These are phyloP conservation scores for Neurospora sp. DNA, from an alignment of 495 filamentous ascomycete genomes.

Conservation along the genomic window DNA sequence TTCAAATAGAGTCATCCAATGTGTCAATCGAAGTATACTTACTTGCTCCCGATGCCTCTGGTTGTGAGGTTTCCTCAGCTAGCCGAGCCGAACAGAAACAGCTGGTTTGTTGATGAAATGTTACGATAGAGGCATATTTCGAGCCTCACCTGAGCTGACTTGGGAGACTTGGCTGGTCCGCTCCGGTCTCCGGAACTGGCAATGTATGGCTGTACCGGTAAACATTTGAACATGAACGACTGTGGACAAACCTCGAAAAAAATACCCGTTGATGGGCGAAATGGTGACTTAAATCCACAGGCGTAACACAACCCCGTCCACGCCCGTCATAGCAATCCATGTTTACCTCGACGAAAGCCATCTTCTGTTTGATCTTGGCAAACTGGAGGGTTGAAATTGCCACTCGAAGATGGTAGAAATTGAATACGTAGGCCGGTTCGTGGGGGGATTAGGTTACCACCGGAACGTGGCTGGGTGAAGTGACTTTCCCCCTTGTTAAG, in stretches of 20 bases:
- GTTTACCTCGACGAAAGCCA: not conserved
- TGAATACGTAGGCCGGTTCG: not conserved
- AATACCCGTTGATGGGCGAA: not conserved
- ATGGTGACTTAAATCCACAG: not conserved
- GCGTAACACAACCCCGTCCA: not conserved
- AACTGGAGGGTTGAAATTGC: not conserved
- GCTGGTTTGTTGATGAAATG: not conserved
- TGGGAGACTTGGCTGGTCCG: not conserved
- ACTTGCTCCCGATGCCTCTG: too few relatives aligned
- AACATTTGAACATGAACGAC: not conserved
- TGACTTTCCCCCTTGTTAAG: not conserved
- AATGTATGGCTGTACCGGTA: too few relatives aligned
- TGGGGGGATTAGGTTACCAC: not conserved
- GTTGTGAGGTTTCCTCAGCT: too few relatives aligned
- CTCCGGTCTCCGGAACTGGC: not conserved
- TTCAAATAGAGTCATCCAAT: too few relatives aligned
- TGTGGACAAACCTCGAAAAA: not conserved
- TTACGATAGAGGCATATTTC: not conserved
- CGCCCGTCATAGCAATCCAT: not conserved
- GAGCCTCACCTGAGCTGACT: not conserved
- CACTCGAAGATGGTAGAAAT: not conserved
- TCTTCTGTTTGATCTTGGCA: not conserved
- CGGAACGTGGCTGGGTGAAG: not conserved
- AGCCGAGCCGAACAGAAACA: not conserved
- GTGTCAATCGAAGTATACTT: too few relatives aligned